Evolutionary conservation across 352 stramenopile species (phyloP), one percentile per base, ranked within the genome.

Genomic region (Thalassiosira mediterranea): DNA sequence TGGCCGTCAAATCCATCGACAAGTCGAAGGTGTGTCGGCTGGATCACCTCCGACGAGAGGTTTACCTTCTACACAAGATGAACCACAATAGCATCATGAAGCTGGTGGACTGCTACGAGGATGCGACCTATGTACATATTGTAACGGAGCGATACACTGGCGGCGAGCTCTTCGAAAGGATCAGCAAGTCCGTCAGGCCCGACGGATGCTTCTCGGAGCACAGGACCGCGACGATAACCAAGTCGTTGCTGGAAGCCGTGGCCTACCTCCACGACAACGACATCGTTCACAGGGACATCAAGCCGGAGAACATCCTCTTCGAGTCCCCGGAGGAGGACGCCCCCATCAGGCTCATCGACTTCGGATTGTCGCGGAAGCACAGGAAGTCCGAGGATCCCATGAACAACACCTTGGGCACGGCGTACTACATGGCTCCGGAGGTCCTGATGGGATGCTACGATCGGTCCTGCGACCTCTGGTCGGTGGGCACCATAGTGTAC

Each of bases 1-100:
- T 97, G 77, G 97, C 97, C n/a, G 98, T 99, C 64, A 99, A 99
- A 90, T 98, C 95, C 19, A 99, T 99, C 73, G 90, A 94, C 42
- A 99, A 99, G 90, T 90, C 90, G 17, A 98, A 98, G 73, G 95
- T 98, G 17, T 94, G 89, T 21, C 95, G 96, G 64, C 90, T 97
- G 1, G 96, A 98, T 79, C 97, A 95, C n/a, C 94, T 99, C 64
- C 95, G 95, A 59, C 93, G 88, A 17, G 88, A 94, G 71, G 90
- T 95, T 57, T 66, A 77, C n/a, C 84, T 95, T 5, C 56, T 94
- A 15, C 90, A 88, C 54, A 81, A 91, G 67, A 80, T 92, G 1
- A 71, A 91, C 26, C 96, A 98, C 81, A 96, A 96, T 1, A 98
- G 99, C 80, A 99, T 99, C 81, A 98, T 99, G 81, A 95, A 98